A percentile compares a stretch with the other conserved stretches of the same genome.
These are phyloP conservation scores for Aspergillus versicolor DNA, from an alignment of 2,329 filamentous ascomycete species.

Conservation along the genomic window DNA sequence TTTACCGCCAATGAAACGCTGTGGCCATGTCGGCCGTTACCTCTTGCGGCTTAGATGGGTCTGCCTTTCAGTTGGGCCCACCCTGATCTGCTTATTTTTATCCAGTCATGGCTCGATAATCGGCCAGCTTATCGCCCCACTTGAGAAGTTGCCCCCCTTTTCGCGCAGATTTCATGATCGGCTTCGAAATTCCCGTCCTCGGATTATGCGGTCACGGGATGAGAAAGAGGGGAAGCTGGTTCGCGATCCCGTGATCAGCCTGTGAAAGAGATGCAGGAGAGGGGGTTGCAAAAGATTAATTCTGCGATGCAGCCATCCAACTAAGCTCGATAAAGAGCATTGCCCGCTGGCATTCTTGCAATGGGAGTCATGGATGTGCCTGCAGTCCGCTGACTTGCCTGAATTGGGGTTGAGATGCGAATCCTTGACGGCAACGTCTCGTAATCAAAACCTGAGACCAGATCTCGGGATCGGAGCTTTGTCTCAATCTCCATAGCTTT, in stretches of 20 bases:
- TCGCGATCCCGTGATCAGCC: not conserved
- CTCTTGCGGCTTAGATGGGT: constrained; percentile 18
- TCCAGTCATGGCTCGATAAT: constrained; percentile 14
- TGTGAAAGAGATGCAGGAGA: not conserved
- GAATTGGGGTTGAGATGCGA: not conserved
- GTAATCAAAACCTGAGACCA: constrained; percentile 8
- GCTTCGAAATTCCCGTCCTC: not conserved
- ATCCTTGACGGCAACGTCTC: not conserved
- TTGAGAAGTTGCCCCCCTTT: constrained; percentile 11
- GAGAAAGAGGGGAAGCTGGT: not conserved
- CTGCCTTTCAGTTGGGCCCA: constrained; percentile 12
- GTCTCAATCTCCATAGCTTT: not conserved
- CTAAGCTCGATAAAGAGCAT: not conserved
- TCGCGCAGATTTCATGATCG: not conserved
- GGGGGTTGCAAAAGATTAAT: not conserved
- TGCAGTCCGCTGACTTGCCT: not conserved
- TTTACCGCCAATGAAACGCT: constrained; percentile 14
- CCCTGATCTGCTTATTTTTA: constrained; percentile 17
- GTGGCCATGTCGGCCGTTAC: constrained; percentile 5
- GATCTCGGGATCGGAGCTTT: not conserved
- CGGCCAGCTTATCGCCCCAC: constrained; percentile 23
- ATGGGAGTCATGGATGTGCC: not conserved
- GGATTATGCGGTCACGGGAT: constrained; percentile 8
- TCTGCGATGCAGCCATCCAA: not conserved
- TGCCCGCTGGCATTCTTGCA: not conserved